A percentile compares a stretch with the other conserved stretches of the same genome.
These are phyloP conservation scores for Arachis monticola DNA, from an alignment of 331 rosid species.

Conservation along the genomic window DNA sequence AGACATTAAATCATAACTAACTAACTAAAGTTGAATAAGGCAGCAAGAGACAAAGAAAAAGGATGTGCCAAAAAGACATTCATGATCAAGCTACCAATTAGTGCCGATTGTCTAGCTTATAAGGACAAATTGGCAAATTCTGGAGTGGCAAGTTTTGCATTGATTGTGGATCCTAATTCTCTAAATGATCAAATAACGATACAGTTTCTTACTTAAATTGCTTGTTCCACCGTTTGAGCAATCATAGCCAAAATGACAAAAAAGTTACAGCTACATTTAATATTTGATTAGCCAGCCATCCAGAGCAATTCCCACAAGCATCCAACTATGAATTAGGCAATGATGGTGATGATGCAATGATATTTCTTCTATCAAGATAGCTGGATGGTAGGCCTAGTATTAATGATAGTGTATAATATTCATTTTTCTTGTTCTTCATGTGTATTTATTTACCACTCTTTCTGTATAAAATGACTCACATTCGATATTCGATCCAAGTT, in stretches of 20 bases:
- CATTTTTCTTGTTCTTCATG: no score
- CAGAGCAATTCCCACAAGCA: constrained; percentile 48
- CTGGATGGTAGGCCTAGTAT: constrained; percentile 42
- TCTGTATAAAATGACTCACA: no score
- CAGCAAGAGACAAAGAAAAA: constrained; percentile 35
- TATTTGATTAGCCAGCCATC: constrained; percentile 40
- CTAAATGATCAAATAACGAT: constrained; percentile 39
- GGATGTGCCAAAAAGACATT: neutral
- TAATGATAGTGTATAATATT: no score
- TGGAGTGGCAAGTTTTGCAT: constrained; percentile 19
- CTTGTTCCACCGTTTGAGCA: constrained; percentile 32
- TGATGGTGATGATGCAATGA: constrained; percentile 52
- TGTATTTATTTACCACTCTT: no score
- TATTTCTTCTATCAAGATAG: constrained; percentile 46
- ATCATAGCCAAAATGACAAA: constrained; percentile 25
- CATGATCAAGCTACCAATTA: constrained; percentile 25
- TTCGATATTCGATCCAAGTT: no score
- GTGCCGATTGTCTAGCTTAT: constrained; percentile 32
- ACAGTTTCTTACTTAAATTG: constrained; percentile 26
- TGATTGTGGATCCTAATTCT: constrained; percentile 36
- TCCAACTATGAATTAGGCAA: constrained; percentile 44
- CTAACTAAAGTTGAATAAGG: constrained; percentile 25
- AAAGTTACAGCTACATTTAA: constrained; percentile 29
- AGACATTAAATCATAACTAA: constrained; percentile 21
- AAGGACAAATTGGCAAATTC: constrained; percentile 15